Evolutionary conservation across 2,329 filamentous ascomycete species (phyloP).

Genomic region (Xylariaceae sp.): DNA sequence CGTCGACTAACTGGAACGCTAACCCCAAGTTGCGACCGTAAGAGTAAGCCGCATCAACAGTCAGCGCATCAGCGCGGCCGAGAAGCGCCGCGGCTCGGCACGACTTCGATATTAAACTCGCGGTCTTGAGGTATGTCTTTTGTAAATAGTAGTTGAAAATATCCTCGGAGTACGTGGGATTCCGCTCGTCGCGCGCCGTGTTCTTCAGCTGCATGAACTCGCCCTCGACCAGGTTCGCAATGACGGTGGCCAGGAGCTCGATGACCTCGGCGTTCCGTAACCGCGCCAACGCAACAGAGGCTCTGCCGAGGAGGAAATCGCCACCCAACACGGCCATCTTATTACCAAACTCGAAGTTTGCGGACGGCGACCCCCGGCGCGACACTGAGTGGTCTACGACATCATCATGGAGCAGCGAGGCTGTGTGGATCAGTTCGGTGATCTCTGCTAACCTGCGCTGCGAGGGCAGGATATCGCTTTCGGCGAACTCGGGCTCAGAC

Average conservation of each 20-base stretch:
- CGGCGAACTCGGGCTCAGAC: conserved; percentile 42
- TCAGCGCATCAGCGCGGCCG: conserved; percentile 67
- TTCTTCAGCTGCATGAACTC: conserved; percentile 99
- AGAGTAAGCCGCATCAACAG: conserved; percentile 83
- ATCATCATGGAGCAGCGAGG: conserved; percentile 94
- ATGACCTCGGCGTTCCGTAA: conserved; percentile 90
- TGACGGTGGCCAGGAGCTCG: conserved; percentile 90
- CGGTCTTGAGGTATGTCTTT: conserved; percentile 97
- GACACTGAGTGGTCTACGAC: conserved; percentile 91
- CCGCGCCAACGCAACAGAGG: conserved; percentile 86
- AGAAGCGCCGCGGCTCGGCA: conserved; percentile 86
- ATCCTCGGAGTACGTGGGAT: conserved; percentile 81
- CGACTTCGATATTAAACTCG: conserved; percentile 91
- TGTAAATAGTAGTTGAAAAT: conserved; percentile 90
- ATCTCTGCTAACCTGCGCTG: conserved; percentile 93
- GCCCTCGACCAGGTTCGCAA: conserved; percentile 94
- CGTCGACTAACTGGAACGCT: conserved; percentile 95
- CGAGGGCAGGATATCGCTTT: conserved; percentile 76
- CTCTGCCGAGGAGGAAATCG: conserved; percentile 90
- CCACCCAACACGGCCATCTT: conserved; percentile 98
- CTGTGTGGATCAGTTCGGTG: conserved; percentile 94
- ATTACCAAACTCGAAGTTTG: conserved; percentile 94
- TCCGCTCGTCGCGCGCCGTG: conserved; percentile 79
- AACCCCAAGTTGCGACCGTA: conserved; percentile 93
- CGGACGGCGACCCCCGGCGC: conserved; percentile 76